Base-by-base conservation (phyloP, 352 stramenopile genomes). In the Pythium aphanidermatum region DNA sequence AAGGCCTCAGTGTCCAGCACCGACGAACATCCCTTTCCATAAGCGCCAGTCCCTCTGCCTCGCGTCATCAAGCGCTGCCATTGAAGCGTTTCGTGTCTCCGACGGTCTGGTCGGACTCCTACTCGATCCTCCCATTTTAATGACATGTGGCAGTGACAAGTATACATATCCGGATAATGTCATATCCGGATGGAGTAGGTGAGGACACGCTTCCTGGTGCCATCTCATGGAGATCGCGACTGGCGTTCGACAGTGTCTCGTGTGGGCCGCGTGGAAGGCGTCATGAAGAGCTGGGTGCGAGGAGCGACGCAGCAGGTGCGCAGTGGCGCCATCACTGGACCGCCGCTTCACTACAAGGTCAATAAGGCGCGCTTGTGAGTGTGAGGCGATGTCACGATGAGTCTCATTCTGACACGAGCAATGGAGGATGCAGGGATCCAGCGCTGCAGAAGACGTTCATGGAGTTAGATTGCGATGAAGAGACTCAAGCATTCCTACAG, bases 281-380 rank as follows among this genome's bases (percentile, higher is more conserved):
- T 19, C 13, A 92, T 92, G 81, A 88, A 86, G 60, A 81, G 61
- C 33, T 92, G 78, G 74, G 77, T 92, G 49, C 69, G 78, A 2
- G 63, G 74, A 28, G 74, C 74, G 11, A 43, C 74, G 30, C 78
- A 65, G 35, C 77, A 75, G 30, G 64, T 56, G 26, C 70, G 74
- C 4, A 51, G 74, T 45, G 70, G 72, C 16, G 42, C 59, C 29
- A 60, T 70, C 39, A 74, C 68, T 17, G 53, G 66, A n/a, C 78
- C 81, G 10, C 52, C 60, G 17, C 65, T 92, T 17, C 61, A 74
- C 40, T 92, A 92, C 55, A 51, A 42, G 8, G 78, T 91, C 31
- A 58, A 83, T 51, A 41, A 59, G 23, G 38, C 55, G 11, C 51
- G 70, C 34, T 51, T 91, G 81, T 92, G 46, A 43, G 62, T 45